phyloP scores from a whole-genome alignment of 805 yeast genomes.

The Sugiyamaella valdiviana region DNA sequence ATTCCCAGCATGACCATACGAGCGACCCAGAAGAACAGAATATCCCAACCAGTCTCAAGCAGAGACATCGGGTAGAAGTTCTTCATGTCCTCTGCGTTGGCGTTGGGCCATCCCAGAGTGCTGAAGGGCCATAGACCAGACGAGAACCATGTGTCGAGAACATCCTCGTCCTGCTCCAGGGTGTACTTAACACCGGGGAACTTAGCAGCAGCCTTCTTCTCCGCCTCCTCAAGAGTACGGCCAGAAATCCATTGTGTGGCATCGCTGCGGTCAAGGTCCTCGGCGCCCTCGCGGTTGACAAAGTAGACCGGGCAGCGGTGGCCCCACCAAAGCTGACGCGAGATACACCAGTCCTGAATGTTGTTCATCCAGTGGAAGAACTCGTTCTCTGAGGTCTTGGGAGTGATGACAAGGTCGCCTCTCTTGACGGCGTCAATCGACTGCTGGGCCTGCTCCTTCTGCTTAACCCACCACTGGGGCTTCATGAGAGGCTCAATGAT shows the following conservation, averaged over 20 bases:
- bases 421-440: slow-evolving; percentile 80
- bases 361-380: slow-evolving; percentile 93
- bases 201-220: slow-evolving; percentile 65
- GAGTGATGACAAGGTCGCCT: slow-evolving; percentile 76
- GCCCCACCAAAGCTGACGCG: slow-evolving; percentile 94
- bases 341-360: slow-evolving; percentile 98
- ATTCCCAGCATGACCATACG: slow-evolving; percentile 91
- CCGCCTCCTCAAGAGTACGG: slow-evolving; percentile 74
- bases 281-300: slow-evolving; percentile 64
- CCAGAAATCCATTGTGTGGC: slow-evolving; percentile 84
- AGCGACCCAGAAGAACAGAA: slow-evolving; percentile 96
- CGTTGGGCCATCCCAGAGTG: slow-evolving; percentile 90
- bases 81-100: slow-evolving; percentile 60
- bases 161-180: slow-evolving; percentile 94
- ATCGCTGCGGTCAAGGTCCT: slow-evolving; percentile 52
- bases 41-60: slow-evolving; percentile 99
- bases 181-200: slow-evolving; percentile 67
- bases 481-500: slow-evolving; percentile 92
- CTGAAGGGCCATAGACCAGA: slow-evolving; percentile 98
- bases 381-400: slow-evolving; percentile 87
- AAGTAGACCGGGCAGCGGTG: slow-evolving; percentile 97
- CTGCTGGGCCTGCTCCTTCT: slow-evolving; percentile 77
- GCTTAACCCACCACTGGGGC: slow-evolving; percentile 99
- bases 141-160: slow-evolving; percentile 97
- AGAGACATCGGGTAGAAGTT: slow-evolving; percentile 83